Evolutionary conservation across 257 asterid species (phyloP), one percentile per base, ranked within the genome.

Genomic region (Schizonepeta tenuifolia): DNA sequence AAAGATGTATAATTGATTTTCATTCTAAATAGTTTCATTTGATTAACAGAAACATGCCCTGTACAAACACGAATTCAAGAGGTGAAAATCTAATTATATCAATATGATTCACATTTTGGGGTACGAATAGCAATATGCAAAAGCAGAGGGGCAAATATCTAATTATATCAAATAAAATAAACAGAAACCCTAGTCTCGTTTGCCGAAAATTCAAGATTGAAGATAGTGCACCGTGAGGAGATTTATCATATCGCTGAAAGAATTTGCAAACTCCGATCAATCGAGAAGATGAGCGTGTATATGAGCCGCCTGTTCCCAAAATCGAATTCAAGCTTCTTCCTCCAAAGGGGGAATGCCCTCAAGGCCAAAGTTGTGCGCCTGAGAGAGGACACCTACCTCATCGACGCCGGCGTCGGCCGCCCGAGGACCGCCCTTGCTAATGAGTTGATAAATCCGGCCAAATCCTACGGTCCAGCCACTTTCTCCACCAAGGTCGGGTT

Each of bases 41-140:
- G 5, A 70, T 49, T 61, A 40, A 76, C 86, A 87, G 99, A 88
- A 75, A 81, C 78, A 20, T 78, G 83, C 82, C 75, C 91, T 78
- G 73, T 87, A 18, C 67, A 80, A 76, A 71, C 46, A n/a, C n/a
- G n/a, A n/a, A n/a, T n/a, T n/a, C n/a, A n/a, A n/a, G n/a, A n/a
- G n/a, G n/a, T n/a, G n/a, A n/a, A n/a, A n/a, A n/a, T n/a, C n/a
- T n/a, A n/a, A n/a, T n/a, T n/a, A n/a, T n/a, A n/a, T n/a, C n/a
- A n/a, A n/a, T n/a, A n/a, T n/a, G n/a, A 31, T 7, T 50, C 28
- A 26, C 35, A 9, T 15, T 17, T 43, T 24, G 71, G 73, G 73
- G 55, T 36, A n/a, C 12, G 56, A 70, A 54, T n/a, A 28, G 18
- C 0, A 70, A 64, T 44, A 56, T 35, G 15, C 31, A 40, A 49